phyloP scores from a whole-genome alignment of 75 land plant species.

The Pinus tabuliformis region DNA sequence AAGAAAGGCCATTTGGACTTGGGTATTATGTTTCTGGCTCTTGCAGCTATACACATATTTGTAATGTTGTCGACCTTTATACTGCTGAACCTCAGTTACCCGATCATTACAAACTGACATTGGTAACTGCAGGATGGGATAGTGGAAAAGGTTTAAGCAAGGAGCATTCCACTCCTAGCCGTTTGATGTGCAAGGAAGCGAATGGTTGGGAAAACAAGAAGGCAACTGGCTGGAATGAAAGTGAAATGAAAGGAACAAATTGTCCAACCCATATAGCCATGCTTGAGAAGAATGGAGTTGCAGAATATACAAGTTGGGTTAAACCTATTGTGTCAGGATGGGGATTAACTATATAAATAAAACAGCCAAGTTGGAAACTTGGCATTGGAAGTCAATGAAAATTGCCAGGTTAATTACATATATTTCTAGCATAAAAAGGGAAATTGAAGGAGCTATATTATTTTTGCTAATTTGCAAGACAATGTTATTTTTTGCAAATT shows the following conservation, averaged over 20 bases:
- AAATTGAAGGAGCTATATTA: no score
- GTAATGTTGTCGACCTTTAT: constrained; percentile 5
- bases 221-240: constrained; percentile 1
- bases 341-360: no score
- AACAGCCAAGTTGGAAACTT: no score
- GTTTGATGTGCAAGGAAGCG: neutral
- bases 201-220: neutral
- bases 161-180: neutral
- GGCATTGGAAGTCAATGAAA: no score
- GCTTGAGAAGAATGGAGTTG: neutral
- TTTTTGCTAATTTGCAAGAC: no score
- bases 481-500: no score
- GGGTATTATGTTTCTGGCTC: neutral
- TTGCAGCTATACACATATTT: neutral
- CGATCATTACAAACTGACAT: neutral
- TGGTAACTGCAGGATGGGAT: neutral
- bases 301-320: neutral
- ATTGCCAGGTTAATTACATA: no score
- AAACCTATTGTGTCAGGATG: no score
- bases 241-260: neutral
- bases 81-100: neutral
- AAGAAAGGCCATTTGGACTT: constrained; percentile 4
- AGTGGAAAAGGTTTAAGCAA: neutral
- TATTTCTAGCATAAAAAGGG: no score
- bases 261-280: neutral